A percentile compares a stretch with the other conserved stretches of the same genome.
These are phyloP conservation scores for Pseudozyma sp. DNA, from an alignment of 1,284 basidiomycete genomes.

Conservation along the genomic window DNA sequence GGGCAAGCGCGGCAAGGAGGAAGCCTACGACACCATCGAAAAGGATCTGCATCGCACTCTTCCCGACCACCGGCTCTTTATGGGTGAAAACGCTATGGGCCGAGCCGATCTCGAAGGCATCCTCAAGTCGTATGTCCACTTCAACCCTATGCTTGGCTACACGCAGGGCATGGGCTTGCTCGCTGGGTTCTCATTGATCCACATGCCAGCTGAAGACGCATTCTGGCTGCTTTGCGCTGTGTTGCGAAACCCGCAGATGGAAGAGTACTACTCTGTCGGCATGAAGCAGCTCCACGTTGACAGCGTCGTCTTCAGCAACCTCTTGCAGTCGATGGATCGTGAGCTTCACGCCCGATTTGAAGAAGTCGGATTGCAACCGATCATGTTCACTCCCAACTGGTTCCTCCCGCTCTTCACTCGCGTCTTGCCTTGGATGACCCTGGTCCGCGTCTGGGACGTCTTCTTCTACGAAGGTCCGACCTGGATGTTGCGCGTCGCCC, in stretches of 20 bases:
- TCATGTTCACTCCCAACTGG: conserved; percentile 67
- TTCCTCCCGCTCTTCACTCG: conserved; percentile 76
- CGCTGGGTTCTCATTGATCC: conserved; percentile 81
- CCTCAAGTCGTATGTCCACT: conserved; percentile 69
- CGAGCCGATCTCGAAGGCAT: conserved; percentile 63
- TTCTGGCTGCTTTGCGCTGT: conserved; percentile 84
- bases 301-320: conserved; percentile 79
- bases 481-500: conserved; percentile 82
- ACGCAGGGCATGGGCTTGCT: conserved; percentile 78
- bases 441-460: conserved; percentile 86
- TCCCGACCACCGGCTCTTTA: conserved; percentile 61
- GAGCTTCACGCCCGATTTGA: conserved; percentile 64
- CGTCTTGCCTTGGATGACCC: conserved; percentile 80
- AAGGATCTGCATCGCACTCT: conserved; percentile 65
- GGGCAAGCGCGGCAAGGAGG: conserved; percentile 57
- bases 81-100: conserved; percentile 57
- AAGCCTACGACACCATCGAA: conserved; percentile 62
- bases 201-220: conserved; percentile 88
- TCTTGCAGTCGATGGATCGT: conserved; percentile 78
- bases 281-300: conserved; percentile 84
- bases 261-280: conserved; percentile 77
- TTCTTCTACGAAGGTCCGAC: conserved; percentile 81
- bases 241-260: conserved; percentile 74
- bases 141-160: conserved; percentile 70
- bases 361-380: conserved; percentile 55